Base-by-base conservation (phyloP, 2,329 filamentous ascomycete genomes). In the Fusarium continuum region DNA sequence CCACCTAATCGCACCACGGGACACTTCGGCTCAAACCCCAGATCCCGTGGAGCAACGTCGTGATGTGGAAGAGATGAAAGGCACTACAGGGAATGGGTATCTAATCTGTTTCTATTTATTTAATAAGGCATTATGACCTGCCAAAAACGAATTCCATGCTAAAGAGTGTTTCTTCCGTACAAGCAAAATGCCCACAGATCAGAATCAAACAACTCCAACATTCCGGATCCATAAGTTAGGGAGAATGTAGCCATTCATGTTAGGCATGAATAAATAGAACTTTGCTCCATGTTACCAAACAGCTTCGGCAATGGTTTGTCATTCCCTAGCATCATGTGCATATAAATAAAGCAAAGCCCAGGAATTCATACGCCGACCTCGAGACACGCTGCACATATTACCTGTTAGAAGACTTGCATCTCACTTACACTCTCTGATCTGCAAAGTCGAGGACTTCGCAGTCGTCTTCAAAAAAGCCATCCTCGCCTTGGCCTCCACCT, bases 381-480 rank as follows among this genome's bases (percentile, higher is more conserved):
- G 58, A 45, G 55, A 45, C 45, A 54, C 54, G 31, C 38, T 31
- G 32, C 51, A 35, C 29, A 26, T 55, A 34, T 45, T 44, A 41
- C 31, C 39, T 56, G 28, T 43, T 19, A 44, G 29, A 29, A 36
- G 46, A 23, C 25, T 49, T 20, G 6, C 16, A 5, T 25, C 39
- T 19, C 25, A 46, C 57, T 82, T 74, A 89, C 26, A 88, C 86
- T 73, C 86, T 79, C 76, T 89, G 86, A 70, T 88, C 86, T 20
- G 92, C 91, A 83, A 95, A 96, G 78, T 96, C 92, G 62, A 96
- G 83, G 54, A 97, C 91, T 74, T 96, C 92, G 68, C 91, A 95
- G 73, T 96, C 93, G 73, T 97, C 92, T 77, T 97, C 93, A 70
- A 96, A 96, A 76, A 96, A 96, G 3, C 90, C 90, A 51, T 89